These are phyloP conservation scores for Mucor saturninus DNA, from an alignment of 371 early-diverging fungal genomes.

Conservation along the genomic window DNA sequence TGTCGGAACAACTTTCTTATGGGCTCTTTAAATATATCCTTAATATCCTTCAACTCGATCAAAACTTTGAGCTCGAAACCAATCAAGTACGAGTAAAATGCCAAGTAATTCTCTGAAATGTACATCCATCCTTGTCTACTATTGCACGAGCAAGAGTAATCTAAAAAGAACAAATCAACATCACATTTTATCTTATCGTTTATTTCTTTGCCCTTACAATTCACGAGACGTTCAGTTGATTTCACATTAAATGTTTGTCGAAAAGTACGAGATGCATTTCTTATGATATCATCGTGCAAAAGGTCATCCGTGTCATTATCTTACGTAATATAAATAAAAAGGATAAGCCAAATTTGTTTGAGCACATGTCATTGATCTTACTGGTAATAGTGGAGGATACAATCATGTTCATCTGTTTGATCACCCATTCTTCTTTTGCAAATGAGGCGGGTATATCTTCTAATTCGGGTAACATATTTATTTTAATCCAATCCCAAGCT, in stretches of 20 bases:
- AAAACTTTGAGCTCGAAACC: conserved; percentile 87
- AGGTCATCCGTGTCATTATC: conserved; percentile 81
- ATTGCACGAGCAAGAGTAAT: conserved; percentile 87
- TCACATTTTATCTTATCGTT: background rate
- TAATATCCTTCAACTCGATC: conserved; percentile 84
- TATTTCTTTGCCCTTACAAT: conserved; percentile 60
- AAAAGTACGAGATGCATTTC: conserved; percentile 89
- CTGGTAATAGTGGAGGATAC: conserved; percentile 71
- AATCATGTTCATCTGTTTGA: conserved; percentile 86
- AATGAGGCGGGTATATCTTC: conserved; percentile 68
- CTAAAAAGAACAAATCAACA: conserved; percentile 5
- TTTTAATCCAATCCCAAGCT: conserved; percentile 86
- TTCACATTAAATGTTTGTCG: conserved; percentile 85
- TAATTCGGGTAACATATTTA: conserved; percentile 71
- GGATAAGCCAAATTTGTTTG: background rate
- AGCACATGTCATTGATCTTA: conserved; percentile 12
- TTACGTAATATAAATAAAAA: background rate
- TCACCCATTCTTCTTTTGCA: conserved; percentile 83
- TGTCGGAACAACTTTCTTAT: conserved; percentile 27
- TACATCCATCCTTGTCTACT: conserved; percentile 94
- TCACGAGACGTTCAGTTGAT: conserved; percentile 85
- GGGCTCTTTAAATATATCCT: conserved; percentile 74
- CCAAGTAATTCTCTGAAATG: conserved; percentile 81
- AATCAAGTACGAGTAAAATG: conserved; percentile 90
- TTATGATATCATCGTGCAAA: conserved; percentile 78